Conservation (phyloP, 768 basidiomycete genomes). For the Krasilnikovozyma curviuscula region DNA sequence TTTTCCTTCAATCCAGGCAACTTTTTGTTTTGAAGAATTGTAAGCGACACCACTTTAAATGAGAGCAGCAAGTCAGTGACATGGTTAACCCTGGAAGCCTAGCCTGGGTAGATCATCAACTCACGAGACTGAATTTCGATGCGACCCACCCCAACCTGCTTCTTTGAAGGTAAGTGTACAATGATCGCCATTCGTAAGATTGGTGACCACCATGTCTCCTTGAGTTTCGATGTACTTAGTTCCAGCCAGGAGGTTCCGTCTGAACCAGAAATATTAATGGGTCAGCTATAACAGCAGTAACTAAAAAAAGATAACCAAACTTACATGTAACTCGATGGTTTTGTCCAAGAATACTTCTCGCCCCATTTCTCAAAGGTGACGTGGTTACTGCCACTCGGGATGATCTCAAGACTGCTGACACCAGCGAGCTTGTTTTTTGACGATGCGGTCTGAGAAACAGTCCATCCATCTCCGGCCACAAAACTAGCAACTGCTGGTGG, state of each 20-base stretch:
- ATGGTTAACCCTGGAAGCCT: background rate
- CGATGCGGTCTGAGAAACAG: conserved; percentile 50
- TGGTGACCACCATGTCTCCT: conserved; percentile 58
- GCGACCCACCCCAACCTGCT: conserved; percentile 50
- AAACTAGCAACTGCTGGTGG: conserved; percentile 61
- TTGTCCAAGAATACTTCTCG: conserved; percentile 48
- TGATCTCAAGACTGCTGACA: conserved; percentile 70
- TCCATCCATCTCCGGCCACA: conserved; percentile 61
- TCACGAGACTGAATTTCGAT: conserved; percentile 41
- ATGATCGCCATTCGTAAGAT: conserved; percentile 35
- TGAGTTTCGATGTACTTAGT: conserved; percentile 76
- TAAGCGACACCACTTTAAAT: conserved; percentile 34
- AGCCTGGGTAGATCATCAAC: background rate
- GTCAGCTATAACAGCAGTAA: background rate
- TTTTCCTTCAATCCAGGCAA: conserved; percentile 59
- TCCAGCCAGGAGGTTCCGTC: conserved; percentile 74
- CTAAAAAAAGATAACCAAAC: too few species aligned
- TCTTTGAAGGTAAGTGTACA: conserved; percentile 73
- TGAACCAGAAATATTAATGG: conserved; percentile 37
- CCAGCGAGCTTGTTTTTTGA: conserved; percentile 85
- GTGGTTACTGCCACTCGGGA: conserved; percentile 52
- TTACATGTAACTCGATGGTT: too few species aligned
- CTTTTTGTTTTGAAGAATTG: conserved; percentile 36
- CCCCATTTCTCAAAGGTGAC: conserved; percentile 38
- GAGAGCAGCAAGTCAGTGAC: background rate